These are phyloP conservation scores for Podospora didyma DNA, from an alignment of 495 filamentous ascomycete genomes.

Conservation along the genomic window DNA sequence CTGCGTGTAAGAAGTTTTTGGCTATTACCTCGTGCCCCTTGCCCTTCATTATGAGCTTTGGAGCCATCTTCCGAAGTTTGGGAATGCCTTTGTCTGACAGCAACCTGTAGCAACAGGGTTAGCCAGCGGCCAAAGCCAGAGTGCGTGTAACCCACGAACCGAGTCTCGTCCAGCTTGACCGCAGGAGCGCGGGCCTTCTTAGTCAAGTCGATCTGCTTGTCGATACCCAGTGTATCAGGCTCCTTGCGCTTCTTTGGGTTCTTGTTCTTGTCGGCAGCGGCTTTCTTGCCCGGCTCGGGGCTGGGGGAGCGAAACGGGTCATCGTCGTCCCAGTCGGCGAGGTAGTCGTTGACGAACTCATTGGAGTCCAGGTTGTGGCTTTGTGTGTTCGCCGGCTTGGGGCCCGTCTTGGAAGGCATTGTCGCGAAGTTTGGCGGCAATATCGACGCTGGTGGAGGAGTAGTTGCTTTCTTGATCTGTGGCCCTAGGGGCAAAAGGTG, in stretches of 20 bases:
- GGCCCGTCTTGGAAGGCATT: constrained; percentile 16
- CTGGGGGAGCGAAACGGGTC: constrained; percentile 30
- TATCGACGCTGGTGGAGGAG: not conserved
- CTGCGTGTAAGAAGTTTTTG: not conserved
- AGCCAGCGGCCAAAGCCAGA: not conserved
- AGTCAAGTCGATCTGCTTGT: constrained; percentile 77
- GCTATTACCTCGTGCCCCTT: constrained; percentile 84
- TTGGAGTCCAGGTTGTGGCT: constrained; percentile 8
- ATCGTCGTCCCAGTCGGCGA: constrained; percentile 28
- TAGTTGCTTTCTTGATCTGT: not conserved
- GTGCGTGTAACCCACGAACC: constrained; percentile 41
- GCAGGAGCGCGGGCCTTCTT: constrained; percentile 65
- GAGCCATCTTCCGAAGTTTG: constrained; percentile 68
- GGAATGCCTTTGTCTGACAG: constrained; percentile 79
- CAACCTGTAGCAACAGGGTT: constrained; percentile 45
- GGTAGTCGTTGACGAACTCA: constrained; percentile 19
- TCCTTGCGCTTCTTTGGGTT: constrained; percentile 30
- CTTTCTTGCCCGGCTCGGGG: constrained; percentile 22
- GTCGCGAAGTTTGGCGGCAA: not conserved
- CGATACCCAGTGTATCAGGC: constrained; percentile 60
- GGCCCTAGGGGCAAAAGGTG: not conserved
- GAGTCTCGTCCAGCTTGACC: constrained; percentile 81
- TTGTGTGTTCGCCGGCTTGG: not conserved
- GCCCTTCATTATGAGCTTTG: constrained; percentile 76
- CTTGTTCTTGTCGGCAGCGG: constrained; percentile 10